Evolutionary conservation across 2,329 filamentous ascomycete genomes (phyloP).

Genomic region (Penicillium thymicola): DNA sequence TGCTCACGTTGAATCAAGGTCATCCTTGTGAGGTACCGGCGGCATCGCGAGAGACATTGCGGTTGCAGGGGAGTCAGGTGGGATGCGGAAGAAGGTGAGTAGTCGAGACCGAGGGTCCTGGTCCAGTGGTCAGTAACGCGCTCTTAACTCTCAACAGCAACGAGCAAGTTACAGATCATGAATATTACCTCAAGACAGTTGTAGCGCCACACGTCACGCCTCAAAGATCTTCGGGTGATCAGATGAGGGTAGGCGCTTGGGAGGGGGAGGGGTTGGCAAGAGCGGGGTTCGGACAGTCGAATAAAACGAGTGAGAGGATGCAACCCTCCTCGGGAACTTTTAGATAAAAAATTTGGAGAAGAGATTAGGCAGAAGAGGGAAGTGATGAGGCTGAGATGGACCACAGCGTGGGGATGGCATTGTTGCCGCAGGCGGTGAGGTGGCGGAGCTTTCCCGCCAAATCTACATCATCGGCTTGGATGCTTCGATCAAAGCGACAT

Average conservation of each 20-base stretch:
- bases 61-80: conserved; percentile 8
- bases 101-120: conserved; percentile 4
- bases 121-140: not conserved
- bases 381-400: conserved; percentile 21
- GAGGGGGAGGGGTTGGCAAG: not conserved
- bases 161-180: not conserved
- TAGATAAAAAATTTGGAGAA: conserved; percentile 5
- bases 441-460: conserved; percentile 10
- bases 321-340: not conserved
- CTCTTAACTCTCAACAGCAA: not conserved
- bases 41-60: conserved; percentile 40
- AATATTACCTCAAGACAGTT: conserved; percentile 5
- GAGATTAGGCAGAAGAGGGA: conserved; percentile 17
- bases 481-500: not conserved
- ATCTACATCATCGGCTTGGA: conserved; percentile 11
- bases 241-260: not conserved
- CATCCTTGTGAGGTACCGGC: conserved; percentile 54
- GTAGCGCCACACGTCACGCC: conserved; percentile 18
- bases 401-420: conserved; percentile 17
- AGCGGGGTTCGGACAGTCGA: not conserved
- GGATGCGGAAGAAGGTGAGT: not conserved
- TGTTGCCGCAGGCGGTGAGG: conserved; percentile 26
- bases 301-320: not conserved
- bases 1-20: conserved; percentile 61
- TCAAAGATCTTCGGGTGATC: conserved; percentile 6